Evolutionary conservation across 2,329 filamentous ascomycete species (phyloP), one percentile per base, ranked within the genome.

Genomic region (Whalleya microplaca): DNA sequence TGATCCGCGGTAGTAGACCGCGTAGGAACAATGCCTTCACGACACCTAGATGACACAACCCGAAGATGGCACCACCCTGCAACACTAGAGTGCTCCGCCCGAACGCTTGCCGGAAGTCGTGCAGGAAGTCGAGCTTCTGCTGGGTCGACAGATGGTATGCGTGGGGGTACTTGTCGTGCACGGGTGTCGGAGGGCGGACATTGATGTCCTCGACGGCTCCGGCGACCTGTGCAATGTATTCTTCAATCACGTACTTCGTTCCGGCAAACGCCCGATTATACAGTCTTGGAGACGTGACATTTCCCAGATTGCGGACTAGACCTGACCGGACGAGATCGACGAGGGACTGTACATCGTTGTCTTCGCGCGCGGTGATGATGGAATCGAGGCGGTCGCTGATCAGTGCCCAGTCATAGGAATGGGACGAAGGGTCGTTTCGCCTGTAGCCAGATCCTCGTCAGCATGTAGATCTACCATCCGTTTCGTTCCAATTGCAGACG

Each of bases 1-100:
- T 93, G 66, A 97, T 96, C 43, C 92, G 85, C 3, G 95, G 94
- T 45, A 97, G 79, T 16, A 97, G 76, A 0, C 91, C 91, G 23
- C 90, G 84, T 37, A 92, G 76, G 73, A 93, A 91, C 41, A 97
- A 77, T 1, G 92, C 92, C 70, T 94, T 96, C 41, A 96, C 90
- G 5, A 97, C 92, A 6, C 93, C 93, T 3, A 97, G 73, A 73
- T 97, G 94, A 66, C 91, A 96, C 9, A 96, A 76, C 1, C 93
- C 93, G 67, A 97, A 96, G 55, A 96, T 94, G 42, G 92, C 90
- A 14, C 94, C 93, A 46, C 93, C 93, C 71, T 97, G 92, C 1
- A 97, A 75, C 3, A 97, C 89, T 21, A 97, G 80, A 0, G 90
- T 92, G 53, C 88, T 95, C 62, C 92, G 83, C 9, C 93, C 94